Percentiles rank a stretch among this genome's conserved stretches.
Conservation (phyloP, 2,329 filamentous ascomycete species). For the Epichloe scottii region DNA sequence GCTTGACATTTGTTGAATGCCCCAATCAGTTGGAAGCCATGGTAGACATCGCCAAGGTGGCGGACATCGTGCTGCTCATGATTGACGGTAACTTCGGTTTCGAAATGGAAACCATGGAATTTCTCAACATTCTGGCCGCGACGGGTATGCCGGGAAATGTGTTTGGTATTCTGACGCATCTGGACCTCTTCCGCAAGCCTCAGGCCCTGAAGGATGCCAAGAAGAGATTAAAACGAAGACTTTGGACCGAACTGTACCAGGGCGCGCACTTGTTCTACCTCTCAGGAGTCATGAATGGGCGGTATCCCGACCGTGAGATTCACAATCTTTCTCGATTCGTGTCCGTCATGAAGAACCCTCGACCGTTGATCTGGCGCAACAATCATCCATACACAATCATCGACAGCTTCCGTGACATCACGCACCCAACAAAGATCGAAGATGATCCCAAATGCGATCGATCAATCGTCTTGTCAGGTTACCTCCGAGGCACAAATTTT, state of each 20-base stretch:
- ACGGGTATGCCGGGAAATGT: constrained; percentile 98
- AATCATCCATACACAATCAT: constrained; percentile 88
- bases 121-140: constrained; percentile 82
- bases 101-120: constrained; percentile 99
- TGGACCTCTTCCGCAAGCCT: constrained; percentile 91
- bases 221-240: constrained; percentile 86
- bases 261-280: constrained; percentile 96
- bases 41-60: constrained; percentile 94
- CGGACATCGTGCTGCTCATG: constrained; percentile 93
- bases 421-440: constrained; percentile 83
- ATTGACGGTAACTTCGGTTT: constrained; percentile 98
- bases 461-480: constrained; percentile 82
- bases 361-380: constrained; percentile 93
- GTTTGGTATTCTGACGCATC: constrained; percentile 90
- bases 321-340: constrained; percentile 92
- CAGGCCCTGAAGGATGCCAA: constrained; percentile 87
- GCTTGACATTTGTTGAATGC: constrained; percentile 91
- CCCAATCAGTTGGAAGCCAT: constrained; percentile 94
- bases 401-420: constrained; percentile 91
- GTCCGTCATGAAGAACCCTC: constrained; percentile 97
- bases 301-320: constrained; percentile 92
- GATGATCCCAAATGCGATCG: constrained; percentile 81
- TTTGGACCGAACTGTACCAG: constrained; percentile 96
- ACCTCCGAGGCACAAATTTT: constrained; percentile 90
- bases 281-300: constrained; percentile 88